A percentile compares a stretch with the other conserved stretches of the same genome.
phyloP scores from a whole-genome alignment of 2,329 filamentous ascomycete species.

The Venturia oleaginea region DNA sequence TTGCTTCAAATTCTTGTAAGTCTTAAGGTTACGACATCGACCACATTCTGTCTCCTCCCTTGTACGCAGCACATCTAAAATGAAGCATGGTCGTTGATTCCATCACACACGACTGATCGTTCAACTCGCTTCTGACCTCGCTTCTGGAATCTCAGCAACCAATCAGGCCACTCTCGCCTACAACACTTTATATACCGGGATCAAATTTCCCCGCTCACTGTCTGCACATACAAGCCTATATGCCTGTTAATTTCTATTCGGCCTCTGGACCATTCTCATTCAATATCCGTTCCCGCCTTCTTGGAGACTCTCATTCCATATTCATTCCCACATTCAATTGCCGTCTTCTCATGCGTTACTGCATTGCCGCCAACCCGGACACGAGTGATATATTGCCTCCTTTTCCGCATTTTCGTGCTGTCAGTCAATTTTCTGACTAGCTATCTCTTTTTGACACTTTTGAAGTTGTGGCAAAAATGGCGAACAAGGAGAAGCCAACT shows the following conservation, averaged over 20 bases:
- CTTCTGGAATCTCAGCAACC: too few species aligned
- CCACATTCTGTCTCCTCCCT: background rate
- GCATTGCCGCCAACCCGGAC: background rate
- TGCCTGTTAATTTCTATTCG: background rate
- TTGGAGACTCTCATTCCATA: too few species aligned
- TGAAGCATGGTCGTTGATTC: background rate
- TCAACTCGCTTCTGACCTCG: background rate
- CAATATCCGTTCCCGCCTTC: background rate
- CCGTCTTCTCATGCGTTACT: background rate
- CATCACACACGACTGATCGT: background rate
- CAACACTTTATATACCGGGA: background rate
- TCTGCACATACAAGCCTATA: background rate
- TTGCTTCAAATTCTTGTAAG: background rate
- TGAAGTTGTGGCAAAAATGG: background rate
- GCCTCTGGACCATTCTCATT: too few species aligned
- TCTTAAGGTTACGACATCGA: background rate
- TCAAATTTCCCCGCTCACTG: background rate
- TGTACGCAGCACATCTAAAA: background rate
- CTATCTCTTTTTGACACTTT: background rate
- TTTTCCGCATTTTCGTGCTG: background rate
- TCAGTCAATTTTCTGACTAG: background rate
- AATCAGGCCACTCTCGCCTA: background rate
- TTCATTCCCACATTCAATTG: background rate
- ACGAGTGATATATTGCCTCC: background rate
- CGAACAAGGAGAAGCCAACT: background rate